Percentiles rank a stretch among this genome's conserved stretches.
phyloP scores from a whole-genome alignment of 768 basidiomycete species.

The Amanita subjunquillea region DNA sequence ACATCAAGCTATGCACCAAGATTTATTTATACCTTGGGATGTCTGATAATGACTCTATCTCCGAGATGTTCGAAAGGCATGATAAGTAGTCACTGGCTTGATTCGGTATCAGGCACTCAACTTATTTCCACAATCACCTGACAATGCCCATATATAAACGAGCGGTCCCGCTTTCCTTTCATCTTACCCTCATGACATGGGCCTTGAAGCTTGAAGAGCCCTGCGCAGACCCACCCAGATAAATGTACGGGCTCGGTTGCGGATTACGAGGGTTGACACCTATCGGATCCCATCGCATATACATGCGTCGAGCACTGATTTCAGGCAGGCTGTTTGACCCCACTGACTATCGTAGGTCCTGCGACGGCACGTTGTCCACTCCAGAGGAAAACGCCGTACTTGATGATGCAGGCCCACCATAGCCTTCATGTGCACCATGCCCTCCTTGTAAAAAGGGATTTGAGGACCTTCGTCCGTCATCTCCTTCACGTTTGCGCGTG shows the following conservation, averaged over 20 bases:
- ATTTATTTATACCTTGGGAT: conserved; percentile 43
- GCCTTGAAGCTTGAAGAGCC: too few species aligned
- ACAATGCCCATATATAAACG: neutral
- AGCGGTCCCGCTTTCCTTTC: neutral
- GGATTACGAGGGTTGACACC: conserved; percentile 1
- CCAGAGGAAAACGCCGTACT: neutral
- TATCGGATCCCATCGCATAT: conserved; percentile 4
- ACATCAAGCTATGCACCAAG: neutral
- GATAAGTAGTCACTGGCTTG: neutral
- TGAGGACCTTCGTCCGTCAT: neutral
- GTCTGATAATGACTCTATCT: conserved; percentile 39
- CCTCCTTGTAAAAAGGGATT: neutral
- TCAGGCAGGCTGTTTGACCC: neutral
- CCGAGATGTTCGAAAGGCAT: conserved; percentile 49
- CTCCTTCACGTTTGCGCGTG: neutral
- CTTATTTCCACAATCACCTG: neutral
- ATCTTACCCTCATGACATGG: neutral
- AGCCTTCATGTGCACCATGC: neutral
- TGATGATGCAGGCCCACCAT: neutral
- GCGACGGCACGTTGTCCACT: neutral
- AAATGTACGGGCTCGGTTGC: neutral
- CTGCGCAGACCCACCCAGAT: neutral
- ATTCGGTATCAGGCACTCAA: too few species aligned
- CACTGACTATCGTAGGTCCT: neutral
- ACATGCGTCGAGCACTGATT: conserved; percentile 1